Base-by-base conservation (phyloP, 331 rosid species). In the Quercus lobata region DNA sequence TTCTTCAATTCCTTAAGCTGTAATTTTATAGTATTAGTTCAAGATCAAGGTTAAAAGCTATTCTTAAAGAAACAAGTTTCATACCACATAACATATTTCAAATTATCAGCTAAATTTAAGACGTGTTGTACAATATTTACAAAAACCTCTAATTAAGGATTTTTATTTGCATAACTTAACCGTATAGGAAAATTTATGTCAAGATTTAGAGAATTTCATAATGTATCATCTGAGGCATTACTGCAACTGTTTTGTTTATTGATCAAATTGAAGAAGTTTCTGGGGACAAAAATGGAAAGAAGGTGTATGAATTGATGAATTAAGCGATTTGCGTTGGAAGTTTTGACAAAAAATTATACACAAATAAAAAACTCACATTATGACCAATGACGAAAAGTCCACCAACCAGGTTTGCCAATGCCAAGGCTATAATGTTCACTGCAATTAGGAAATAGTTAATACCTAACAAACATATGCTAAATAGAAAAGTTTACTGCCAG, bases 401-500 rank as follows among this genome's bases (percentile, higher is more conserved):
- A 21, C 97, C 92, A 7, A 94, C 73, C 84, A 94, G 80, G 81
- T 94, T 94, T 74, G 98, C 97, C 76, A 92, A 55, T 72, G 95
- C 84, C 86, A 94, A 81, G 27, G 87, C 87, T 18, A 94, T 35
- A 81, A 94, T 87, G 87, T 80, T 92, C 84, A 81, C 98, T 94
- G 91, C 86, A 76, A 74, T 75, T 14, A 62, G 16, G 74, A 72
- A 69, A 63, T 32, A 11, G 69, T 29, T 12, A 24, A 58, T 37
- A 57, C 49, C 44, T 30, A 57, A 74, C 70, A 19, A 57, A 30
- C 7, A 54, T 8, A 46, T 46, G 8, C 41, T 65, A 63, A 69
- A 41, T 10, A 37, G 22, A 57, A 27, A 22, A 46, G 7, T 25
- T 61, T 34, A 32, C 10, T 11, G 8, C 41, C 54, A 53, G 55